Base-by-base conservation (phyloP, 768 basidiomycete species). In the Candolleomyces aberdarensis region DNA sequence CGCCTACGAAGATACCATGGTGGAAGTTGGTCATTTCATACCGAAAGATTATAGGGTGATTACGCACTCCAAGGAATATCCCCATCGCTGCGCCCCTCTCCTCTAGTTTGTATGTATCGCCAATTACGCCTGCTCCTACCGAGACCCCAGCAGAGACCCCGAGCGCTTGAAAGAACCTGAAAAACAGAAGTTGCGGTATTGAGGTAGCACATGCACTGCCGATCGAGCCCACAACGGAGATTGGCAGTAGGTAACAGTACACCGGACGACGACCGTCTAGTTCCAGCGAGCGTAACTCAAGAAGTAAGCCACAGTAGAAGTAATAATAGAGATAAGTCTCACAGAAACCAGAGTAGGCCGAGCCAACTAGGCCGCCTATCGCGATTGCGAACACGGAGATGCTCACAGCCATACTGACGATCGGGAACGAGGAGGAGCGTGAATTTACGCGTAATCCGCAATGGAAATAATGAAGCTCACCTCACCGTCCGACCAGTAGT, bases 51-150 rank as follows among this genome's bases (percentile, higher is more conserved):
- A 7, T 22, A n/a, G 14, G 26, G 3, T 3, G 26, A 19, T 60
- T 8, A 70, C 75, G 55, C 50, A 86, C 85, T 1, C 75, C 81
- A 56, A 84, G 78, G 68, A 84, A 86, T 1, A 84, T 70, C 0
- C 86, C 87, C 76, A 88, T 83, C 0, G 83, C 85, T 3, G 78
- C 74, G 3, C 77, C 85, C 29, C 86, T 74, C 62, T 88, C 83
- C 57, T 89, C 88, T 3, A 87, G 66, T 54, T 71, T 79, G 70
- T 88, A 89, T 3, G 90, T 85, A 65, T 89, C 88, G 0, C 84
- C 85, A 29, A 89, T 84, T 4, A 84, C 80, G 1, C 81, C 88
- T 0, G 80, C 78, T 15, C 80, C 90, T 56, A 83, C 77, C 19
- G 80, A 82, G 69, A 78, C 67, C 3, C 78, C 84, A 11, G 82